A percentile compares a stretch with the other conserved stretches of the same genome.
These are phyloP conservation scores for Barnettozyma pratensis DNA, from an alignment of 805 yeast genomes.

Conservation along the genomic window DNA sequence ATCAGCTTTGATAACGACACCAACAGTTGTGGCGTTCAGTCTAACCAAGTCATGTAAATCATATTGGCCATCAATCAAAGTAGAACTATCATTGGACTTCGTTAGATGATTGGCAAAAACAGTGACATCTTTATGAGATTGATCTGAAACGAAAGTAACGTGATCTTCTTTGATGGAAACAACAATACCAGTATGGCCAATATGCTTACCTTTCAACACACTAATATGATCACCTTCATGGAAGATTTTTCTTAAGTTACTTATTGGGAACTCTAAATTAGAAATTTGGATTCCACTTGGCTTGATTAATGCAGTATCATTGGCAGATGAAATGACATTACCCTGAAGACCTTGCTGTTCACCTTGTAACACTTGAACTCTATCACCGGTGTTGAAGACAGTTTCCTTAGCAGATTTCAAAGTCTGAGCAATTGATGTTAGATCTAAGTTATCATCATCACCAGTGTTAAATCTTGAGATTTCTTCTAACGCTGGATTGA, in stretches of 20 bases:
- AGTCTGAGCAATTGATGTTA: slow-evolving; percentile 82
- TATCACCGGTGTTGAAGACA: slow-evolving; percentile 86
- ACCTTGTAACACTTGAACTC: slow-evolving; percentile 87
- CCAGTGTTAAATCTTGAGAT: slow-evolving; percentile 74
- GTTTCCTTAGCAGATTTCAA: slow-evolving; percentile 58
- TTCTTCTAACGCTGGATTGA: slow-evolving; percentile 86
- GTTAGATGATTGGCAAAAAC: slow-evolving; percentile 90
- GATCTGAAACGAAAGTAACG: slow-evolving; percentile 86
- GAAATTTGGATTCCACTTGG: slow-evolving; percentile 40
- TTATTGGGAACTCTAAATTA: slow-evolving; percentile 75
- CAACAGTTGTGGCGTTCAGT: slow-evolving; percentile 79
- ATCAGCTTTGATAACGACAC: slow-evolving; percentile 86
- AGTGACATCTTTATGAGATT: slow-evolving; percentile 80
- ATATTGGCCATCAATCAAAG: slow-evolving; percentile 70
- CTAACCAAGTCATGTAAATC: slow-evolving; percentile 88
- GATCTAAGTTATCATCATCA: slow-evolving; percentile 75
- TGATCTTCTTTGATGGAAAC: slow-evolving; percentile 77
- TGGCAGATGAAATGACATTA: slow-evolving; percentile 61
- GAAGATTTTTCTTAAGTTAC: slow-evolving; percentile 79
- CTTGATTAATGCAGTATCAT: slow-evolving; percentile 52
- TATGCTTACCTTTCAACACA: slow-evolving; percentile 84
- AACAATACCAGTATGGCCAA: slow-evolving; percentile 93
- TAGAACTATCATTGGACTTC: slow-evolving; percentile 84
- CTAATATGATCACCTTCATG: slow-evolving; percentile 92
- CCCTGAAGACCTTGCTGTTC: slow-evolving; percentile 92